Evolutionary conservation across 192 early-diverging fungal species (phyloP), one percentile per base, ranked within the genome.

Genomic region (Powellomyces hirtus): DNA sequence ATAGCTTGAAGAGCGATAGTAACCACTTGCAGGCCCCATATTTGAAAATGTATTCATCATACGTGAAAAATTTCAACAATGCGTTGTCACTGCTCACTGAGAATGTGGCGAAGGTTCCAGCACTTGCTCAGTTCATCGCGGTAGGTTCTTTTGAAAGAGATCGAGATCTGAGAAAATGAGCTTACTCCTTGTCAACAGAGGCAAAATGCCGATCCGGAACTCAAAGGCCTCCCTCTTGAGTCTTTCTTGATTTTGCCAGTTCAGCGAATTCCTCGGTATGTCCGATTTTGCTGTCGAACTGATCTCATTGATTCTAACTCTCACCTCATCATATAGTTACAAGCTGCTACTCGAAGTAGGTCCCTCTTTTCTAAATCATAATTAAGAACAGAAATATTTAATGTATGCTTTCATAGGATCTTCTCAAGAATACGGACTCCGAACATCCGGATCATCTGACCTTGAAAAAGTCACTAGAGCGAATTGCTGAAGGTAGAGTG

Each of bases 191-290:
- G 26, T 64, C 18, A 6, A 7, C 53, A 56, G 53, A 70, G 44
- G 50, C 74, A 78, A 69, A 69, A 70, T 38, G 49, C 70, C 40
- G 79, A 80, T 67, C 78, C 85, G 26, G 80, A 79, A 50, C 81
- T 83, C 75, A 77, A 83, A 59, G 79, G 85, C 59, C 79, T 92
- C 53, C 84, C 79, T 31, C 74, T 96, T 27, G 85, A 94, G 62
- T 83, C 90, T 1, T 92, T 89, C 71, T 74, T 96, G 37, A 79
- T 98, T 34, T 79, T 94, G 33, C 96, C 96, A 0, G 83, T 98
- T 18, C 96, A 98, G 76, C 86, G 96, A 5, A 89, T 98, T 59
- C 94, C 95, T 11, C 79, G 95, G 75, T 97, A 61, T 20, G 14
- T 13, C n/a, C n/a, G n/a, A n/a, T n/a, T n/a, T n/a, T n/a, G n/a